A percentile compares a stretch with the other conserved stretches of the same genome.
phyloP scores from a whole-genome alignment of 1,139 yeast species.

The Candida tetrigidarum region DNA sequence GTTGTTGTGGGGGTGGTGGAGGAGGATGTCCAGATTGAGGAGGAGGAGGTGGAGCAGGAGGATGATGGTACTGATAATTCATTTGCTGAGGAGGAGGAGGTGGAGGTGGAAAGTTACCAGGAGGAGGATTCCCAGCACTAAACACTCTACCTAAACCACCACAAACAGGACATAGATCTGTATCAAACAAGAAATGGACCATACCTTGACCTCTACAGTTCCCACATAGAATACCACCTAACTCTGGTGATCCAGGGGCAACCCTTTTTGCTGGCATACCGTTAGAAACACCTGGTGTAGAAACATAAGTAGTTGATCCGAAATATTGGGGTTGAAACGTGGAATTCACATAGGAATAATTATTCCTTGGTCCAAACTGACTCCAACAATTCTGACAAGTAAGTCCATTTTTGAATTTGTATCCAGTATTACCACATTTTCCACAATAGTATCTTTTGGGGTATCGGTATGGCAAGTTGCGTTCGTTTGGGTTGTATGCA shows the following conservation, averaged over 20 bases:
- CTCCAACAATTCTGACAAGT: constrained; percentile 78
- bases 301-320: constrained; percentile 22
- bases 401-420: constrained; percentile 62
- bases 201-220: constrained; percentile 76
- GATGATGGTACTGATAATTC: constrained; percentile 3
- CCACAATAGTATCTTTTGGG: constrained; percentile 65
- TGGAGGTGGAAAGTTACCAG: constrained; percentile 10
- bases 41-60: constrained; percentile 13
- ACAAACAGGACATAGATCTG: constrained; percentile 62
- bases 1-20: neutral
- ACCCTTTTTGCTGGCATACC: constrained; percentile 39
- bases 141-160: constrained; percentile 66
- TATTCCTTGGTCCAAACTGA: constrained; percentile 54
- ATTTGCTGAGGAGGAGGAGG: constrained; percentile 14
- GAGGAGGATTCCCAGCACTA: constrained; percentile 5
- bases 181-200: constrained; percentile 52
- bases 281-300: constrained; percentile 16
- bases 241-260: constrained; percentile 80
- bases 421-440: constrained; percentile 79
- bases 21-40: constrained; percentile 5
- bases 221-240: constrained; percentile 83
- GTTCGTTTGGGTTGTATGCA: constrained; percentile 45
- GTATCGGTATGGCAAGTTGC: constrained; percentile 47
- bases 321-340: constrained; percentile 17
- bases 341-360: constrained; percentile 9